Evolutionary conservation across 208 protist genomes (phyloP).

Genomic region (Trypanosoma rangeli): DNA sequence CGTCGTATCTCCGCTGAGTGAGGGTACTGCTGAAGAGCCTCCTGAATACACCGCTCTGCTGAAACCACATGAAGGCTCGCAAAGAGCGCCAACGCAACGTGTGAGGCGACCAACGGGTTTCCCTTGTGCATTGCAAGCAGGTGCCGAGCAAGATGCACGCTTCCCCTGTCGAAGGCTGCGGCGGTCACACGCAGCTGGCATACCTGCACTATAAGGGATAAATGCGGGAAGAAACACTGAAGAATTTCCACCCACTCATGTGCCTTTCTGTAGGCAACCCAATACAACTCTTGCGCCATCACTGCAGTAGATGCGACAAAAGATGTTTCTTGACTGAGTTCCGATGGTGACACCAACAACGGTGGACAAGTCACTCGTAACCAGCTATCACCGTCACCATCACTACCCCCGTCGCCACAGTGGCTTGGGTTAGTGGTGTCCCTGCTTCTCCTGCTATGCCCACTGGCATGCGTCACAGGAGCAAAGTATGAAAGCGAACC

Average conservation of each 20-base stretch:
- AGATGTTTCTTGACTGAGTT: background rate
- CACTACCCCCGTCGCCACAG: background rate
- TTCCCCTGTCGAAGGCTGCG: constrained; percentile 16
- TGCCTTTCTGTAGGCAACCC: constrained; percentile 3
- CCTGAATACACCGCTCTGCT: constrained; percentile 20
- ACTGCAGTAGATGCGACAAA: background rate
- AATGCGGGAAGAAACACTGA: constrained; percentile 9
- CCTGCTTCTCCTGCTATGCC: background rate
- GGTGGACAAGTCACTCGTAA: background rate
- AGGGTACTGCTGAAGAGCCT: constrained; percentile 23
- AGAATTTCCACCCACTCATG: constrained; percentile 18
- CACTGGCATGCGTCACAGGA: background rate
- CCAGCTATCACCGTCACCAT: constrained; percentile 5
- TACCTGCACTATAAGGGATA: constrained; percentile 4
- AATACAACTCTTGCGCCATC: constrained; percentile 19
- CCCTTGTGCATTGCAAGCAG: background rate
- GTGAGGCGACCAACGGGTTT: constrained; percentile 13
- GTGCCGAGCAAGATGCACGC: constrained; percentile 1
- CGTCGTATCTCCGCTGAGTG: constrained; percentile 24
- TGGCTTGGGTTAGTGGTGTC: background rate
- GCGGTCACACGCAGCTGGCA: constrained; percentile 22
- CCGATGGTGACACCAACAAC: constrained; percentile 1
- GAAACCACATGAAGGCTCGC: constrained; percentile 24
- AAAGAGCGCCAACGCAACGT: constrained; percentile 20
- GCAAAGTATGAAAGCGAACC: background rate